phyloP scores from a whole-genome alignment of 257 asterid genomes.

The Eustoma russellianum region DNA sequence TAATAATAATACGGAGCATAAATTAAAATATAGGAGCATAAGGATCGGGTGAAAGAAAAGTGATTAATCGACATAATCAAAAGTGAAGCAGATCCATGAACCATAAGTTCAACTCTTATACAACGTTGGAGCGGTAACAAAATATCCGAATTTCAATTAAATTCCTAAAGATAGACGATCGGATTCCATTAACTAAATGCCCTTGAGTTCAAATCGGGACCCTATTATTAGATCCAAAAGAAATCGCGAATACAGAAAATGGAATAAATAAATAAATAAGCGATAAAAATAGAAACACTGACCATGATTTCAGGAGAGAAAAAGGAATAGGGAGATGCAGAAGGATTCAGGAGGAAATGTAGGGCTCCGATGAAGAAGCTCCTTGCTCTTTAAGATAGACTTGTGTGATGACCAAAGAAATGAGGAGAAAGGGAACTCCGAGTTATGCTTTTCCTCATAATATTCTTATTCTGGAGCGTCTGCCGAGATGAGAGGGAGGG shows the following conservation, averaged over 20 bases:
- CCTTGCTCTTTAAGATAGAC: neutral
- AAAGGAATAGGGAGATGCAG: conserved; percentile 6
- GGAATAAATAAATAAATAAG: neutral
- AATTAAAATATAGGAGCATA: neutral
- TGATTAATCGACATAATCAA: conserved; percentile 3
- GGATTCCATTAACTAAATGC: neutral
- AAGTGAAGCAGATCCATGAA: conserved; percentile 14
- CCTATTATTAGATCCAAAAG: no score
- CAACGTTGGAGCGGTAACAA: no score
- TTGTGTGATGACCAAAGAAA: no score
- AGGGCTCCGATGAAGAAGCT: conserved; percentile 27
- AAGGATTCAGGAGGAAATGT: conserved; percentile 21
- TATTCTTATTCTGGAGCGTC: no score
- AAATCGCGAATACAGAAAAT: neutral
- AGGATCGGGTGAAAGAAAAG: conserved; percentile 2
- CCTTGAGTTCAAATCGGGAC: neutral
- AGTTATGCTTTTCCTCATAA: no score
- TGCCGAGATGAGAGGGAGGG: no score
- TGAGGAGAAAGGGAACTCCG: no score
- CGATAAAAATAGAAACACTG: neutral
- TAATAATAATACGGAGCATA: neutral
- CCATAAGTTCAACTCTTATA: neutral
- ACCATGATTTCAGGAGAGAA: conserved; percentile 19
- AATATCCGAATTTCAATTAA: no score
- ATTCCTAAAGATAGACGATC: neutral